Conservation (phyloP, 2,329 filamentous ascomycete genomes). For the Thielaviopsis populi region DNA sequence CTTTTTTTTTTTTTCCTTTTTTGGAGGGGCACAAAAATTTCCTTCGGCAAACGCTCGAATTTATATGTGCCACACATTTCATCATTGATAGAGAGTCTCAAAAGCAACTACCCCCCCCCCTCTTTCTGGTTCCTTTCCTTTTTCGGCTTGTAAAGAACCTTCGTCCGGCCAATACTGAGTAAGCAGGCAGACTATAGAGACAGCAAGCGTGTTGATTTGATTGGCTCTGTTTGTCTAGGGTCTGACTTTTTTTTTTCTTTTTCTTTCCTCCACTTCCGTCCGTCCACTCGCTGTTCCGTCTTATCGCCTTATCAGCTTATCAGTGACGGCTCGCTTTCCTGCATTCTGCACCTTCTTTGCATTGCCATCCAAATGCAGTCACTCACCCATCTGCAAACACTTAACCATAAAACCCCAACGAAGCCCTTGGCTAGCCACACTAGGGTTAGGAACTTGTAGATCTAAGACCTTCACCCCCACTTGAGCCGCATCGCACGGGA, state of each 20-base stretch:
- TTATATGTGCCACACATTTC: neutral
- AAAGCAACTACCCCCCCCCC: neutral
- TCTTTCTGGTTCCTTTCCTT: neutral
- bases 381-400: neutral
- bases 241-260: neutral
- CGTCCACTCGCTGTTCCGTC: too few relatives aligned
- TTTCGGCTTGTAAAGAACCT: neutral
- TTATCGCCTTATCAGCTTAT: neutral
- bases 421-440: too few relatives aligned
- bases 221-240: neutral
- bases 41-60: neutral
- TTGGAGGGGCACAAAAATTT: slow-evolving; percentile 2
- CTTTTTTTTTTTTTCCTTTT: neutral
- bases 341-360: neutral
- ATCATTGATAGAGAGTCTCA: neutral
- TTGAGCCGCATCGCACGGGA: too few relatives aligned
- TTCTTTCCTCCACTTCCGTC: too few relatives aligned
- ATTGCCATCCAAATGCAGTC: too few relatives aligned
- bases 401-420: neutral
- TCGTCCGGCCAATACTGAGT: neutral
- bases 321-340: neutral
- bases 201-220: neutral
- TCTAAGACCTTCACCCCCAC: too few relatives aligned
- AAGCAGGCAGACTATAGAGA: neutral
- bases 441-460: too few relatives aligned